Evolutionary conservation across 2,329 filamentous ascomycete species (phyloP), one percentile per base, ranked within the genome.

Genomic region (Cryphonectria carpinicola): DNA sequence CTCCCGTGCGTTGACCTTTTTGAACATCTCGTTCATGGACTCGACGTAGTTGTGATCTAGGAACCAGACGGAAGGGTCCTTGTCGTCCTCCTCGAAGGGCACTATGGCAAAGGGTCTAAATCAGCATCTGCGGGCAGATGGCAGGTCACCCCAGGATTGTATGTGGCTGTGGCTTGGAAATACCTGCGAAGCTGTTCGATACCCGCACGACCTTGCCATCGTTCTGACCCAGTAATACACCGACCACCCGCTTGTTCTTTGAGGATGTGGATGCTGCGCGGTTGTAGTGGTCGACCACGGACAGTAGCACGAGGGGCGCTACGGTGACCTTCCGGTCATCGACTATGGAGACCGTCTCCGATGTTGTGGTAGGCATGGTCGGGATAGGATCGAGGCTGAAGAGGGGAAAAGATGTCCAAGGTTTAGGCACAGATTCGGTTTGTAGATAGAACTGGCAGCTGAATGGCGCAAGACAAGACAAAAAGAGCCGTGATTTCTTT

Each of bases 1-100:
- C 86, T 99, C 96, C 74, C 93, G 88, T 73, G 96, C 96, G 85
- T 99, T 99, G 87, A 99, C 95, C 85, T 98, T 98, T 87, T 99
- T 99, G 89, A 99, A 99, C 96, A 99, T 99, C 83, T 98, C 96
- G 84, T 96, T 97, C 96, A 99, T 99, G 77, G 92, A 93, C 84
- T 99, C 96, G 82, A 99, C 93, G 79, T 98, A 99, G 88, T 98
- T 98, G 88, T 99, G 96, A 82, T 99, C 96, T 75, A 99, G 85
- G 81, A 98, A 99, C 96, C 96, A 99, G 80, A 99, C 96, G 49
- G 95, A 97, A 4, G 95, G 95, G 80, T 99, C 95, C 84, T 97
- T 97, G 78, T 98, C 96, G 81, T 99, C 96, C 85, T 99, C 96
- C 83, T 99, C 96, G 79, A 99, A 99, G 0, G 96, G 96, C 17